Evolutionary conservation across 441 rosid species (phyloP).

Genomic region (Populus hybrid): DNA sequence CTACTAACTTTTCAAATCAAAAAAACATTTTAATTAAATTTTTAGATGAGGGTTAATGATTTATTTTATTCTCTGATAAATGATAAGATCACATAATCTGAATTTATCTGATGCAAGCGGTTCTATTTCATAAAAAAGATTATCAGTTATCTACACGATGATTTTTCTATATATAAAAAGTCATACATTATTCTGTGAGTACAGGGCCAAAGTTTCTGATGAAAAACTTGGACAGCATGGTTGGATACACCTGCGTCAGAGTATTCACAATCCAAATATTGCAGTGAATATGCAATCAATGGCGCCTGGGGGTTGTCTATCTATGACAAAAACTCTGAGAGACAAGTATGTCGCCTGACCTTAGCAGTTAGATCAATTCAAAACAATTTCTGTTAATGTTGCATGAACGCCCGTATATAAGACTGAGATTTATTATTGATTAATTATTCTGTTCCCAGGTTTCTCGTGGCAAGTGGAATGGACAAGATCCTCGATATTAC

Average conservation of each 20-base stretch:
- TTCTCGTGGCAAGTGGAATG: conserved; percentile 3
- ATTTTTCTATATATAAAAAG: background rate
- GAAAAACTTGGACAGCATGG: conserved; percentile 58
- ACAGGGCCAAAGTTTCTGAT: conserved; percentile 43
- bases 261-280: conserved; percentile 85
- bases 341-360: conserved; percentile 41
- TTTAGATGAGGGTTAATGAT: background rate
- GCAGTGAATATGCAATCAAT: conserved; percentile 79
- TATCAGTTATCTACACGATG: background rate
- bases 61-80: background rate
- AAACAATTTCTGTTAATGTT: background rate
- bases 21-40: too few relatives aligned
- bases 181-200: background rate
- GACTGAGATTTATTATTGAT: background rate
- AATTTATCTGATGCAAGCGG: background rate
- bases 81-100: background rate
- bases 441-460: background rate
- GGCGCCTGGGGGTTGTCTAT: conserved; percentile 62
- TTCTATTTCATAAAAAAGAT: background rate
- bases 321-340: conserved; percentile 46
- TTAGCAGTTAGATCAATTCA: background rate
- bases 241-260: conserved; percentile 86
- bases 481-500: conserved; percentile 4
- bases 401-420: background rate
- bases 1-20: background rate